phyloP scores from a whole-genome alignment of 2,329 filamentous ascomycete species.

The Graphilbum sp. region DNA sequence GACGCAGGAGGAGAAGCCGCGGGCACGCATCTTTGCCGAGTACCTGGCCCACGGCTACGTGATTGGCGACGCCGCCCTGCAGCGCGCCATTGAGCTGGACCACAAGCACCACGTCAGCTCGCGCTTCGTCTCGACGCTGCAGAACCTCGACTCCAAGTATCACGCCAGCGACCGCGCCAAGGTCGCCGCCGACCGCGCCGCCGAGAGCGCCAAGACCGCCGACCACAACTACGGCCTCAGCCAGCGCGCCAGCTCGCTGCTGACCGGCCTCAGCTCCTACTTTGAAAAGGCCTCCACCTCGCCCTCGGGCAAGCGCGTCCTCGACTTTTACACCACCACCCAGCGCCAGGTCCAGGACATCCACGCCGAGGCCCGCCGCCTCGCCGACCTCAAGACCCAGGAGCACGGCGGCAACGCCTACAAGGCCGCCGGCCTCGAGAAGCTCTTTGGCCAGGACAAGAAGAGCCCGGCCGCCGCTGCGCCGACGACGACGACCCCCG shows the following conservation, averaged over 20 bases:
- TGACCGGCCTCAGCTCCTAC: constrained; percentile 62
- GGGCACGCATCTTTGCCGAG: constrained; percentile 83
- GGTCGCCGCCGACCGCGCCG: constrained; percentile 66
- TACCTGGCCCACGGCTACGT: constrained; percentile 92
- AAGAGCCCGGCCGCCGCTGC: neutral
- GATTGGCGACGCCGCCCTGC: constrained; percentile 57
- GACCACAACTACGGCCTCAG: constrained; percentile 75
- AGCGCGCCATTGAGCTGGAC: constrained; percentile 76
- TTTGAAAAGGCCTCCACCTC: constrained; percentile 86
- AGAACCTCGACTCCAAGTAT: constrained; percentile 67
- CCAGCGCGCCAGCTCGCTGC: constrained; percentile 48
- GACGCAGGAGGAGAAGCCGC: constrained; percentile 92
- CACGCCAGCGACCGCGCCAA: constrained; percentile 77
- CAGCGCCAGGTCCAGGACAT: constrained; percentile 89
- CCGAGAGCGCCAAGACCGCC: constrained; percentile 67
- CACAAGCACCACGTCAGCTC: constrained; percentile 71
- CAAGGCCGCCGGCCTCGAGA: constrained; percentile 40
- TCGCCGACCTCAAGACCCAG: constrained; percentile 74
- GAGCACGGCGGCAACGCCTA: constrained; percentile 41
- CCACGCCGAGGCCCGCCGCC: constrained; percentile 72
- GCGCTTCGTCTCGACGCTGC: constrained; percentile 63
- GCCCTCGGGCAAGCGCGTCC: constrained; percentile 75
- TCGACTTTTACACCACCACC: constrained; percentile 71
- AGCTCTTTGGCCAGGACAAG: constrained; percentile 31
- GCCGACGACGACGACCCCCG: neutral